Evolutionary conservation across 805 yeast species (phyloP), one percentile per base, ranked within the genome.

Genomic region (Komagataella mondaviorum): DNA sequence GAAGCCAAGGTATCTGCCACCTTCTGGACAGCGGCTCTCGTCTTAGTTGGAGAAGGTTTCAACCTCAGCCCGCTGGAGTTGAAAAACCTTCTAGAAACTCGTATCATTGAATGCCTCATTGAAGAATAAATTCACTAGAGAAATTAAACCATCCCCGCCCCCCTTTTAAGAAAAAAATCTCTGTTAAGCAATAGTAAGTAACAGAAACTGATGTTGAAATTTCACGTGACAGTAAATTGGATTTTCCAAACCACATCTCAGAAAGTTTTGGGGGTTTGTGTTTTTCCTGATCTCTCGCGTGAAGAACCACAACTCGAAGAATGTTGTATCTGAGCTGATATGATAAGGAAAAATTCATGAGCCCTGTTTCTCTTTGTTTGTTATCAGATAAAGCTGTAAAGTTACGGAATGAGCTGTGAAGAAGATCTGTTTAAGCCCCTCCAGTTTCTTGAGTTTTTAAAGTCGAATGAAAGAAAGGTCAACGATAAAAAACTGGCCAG

Each of bases 1-100:
- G 83, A 71, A n/a, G 74, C 57, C 46, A 18, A 39, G 10, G 52
- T 3, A 16, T 16, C 22, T 7, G 23, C 7, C 6, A 23, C 3
- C 10, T 23, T 45, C 23, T 45, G 47, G 6, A 45, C 39, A 30
- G 39, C 39, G 39, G 14, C 39, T 10, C 39, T 30, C 39, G 39
- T 30, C 14, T 10, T 30, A 8, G 39, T 30, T 30, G 39, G 39
- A 30, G n/a, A 30, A 30, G 39, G 39, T 10, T 30, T 30, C 39
- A 30, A 30, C 39, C 10, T 14, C 39, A 30, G 39, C 39, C 39
- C 39, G 39, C 39, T 30, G 39, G 39, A 30, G 39, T 30, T 30
- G 39, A 30, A 30, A 30, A 12, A 30, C 14, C 39, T 30, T 30
- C 39, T 30, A 10, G 39, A 30, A 10, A 30, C 14, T 6, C 39